phyloP scores from a whole-genome alignment of 352 stramenopile genomes.

The Phytophthora pseudosyringae region DNA sequence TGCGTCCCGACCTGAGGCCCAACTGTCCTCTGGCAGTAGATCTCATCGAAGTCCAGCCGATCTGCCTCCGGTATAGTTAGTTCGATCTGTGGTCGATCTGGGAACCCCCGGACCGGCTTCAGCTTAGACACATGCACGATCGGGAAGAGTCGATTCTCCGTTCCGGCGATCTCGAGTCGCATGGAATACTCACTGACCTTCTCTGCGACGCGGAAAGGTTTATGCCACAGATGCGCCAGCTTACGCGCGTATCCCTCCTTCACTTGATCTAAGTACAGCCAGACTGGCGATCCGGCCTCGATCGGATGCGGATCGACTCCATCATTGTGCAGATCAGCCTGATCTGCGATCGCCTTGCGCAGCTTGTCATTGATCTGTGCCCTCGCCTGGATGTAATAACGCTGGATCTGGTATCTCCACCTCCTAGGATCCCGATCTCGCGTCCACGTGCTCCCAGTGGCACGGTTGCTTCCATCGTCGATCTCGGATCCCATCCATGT shows the following conservation, averaged over 20 bases:
- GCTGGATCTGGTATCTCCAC: conserved; percentile 13
- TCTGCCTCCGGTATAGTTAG: no score
- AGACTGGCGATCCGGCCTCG: conserved; percentile 4
- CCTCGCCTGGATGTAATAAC: neutral
- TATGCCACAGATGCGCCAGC: conserved; percentile 25
- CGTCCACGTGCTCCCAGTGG: neutral
- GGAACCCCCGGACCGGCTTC: conserved; percentile 14
- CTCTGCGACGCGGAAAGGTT: conserved; percentile 29
- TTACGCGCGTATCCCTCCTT: conserved; percentile 2
- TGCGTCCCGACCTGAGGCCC: no score
- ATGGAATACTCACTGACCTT: conserved; percentile 15
- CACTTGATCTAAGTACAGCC: conserved; percentile 8
- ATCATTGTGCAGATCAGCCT: conserved; percentile 2
- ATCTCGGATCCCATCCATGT: conserved; percentile 6
- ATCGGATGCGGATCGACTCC: neutral
- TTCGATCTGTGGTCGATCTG: neutral
- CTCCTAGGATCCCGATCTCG: neutral
- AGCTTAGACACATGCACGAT: conserved; percentile 29
- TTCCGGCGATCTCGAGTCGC: conserved; percentile 1
- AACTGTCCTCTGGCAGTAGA: neutral
- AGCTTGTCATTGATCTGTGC: no score
- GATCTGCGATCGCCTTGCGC: neutral
- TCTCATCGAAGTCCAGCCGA: neutral
- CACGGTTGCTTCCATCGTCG: conserved; percentile 21
- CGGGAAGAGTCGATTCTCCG: conserved; percentile 10